Conservation (phyloP, 2,329 filamentous ascomycete genomes). For the Diplodia mutila region DNA sequence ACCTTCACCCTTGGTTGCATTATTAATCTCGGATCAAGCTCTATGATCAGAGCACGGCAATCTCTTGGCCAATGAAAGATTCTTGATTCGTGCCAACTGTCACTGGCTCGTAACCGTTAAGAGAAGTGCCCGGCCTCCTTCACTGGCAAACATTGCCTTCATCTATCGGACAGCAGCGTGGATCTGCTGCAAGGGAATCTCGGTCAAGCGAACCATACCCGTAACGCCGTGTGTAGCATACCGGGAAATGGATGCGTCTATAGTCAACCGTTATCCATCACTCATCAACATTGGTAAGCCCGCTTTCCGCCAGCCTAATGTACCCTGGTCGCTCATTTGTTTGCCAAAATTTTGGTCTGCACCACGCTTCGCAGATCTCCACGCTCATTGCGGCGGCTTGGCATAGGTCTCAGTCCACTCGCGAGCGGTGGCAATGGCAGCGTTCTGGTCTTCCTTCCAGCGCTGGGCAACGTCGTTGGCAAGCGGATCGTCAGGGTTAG, state of each 20-base stretch:
- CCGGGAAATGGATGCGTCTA: conserved; percentile 24
- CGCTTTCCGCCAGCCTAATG: neutral
- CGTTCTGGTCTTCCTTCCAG: conserved; percentile 95
- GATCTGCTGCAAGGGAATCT: conserved; percentile 6
- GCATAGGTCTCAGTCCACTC: conserved; percentile 92
- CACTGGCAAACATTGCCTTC: neutral
- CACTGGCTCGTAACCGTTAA: neutral
- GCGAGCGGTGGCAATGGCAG: conserved; percentile 86
- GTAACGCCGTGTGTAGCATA: conserved; percentile 23
- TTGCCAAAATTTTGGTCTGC: neutral
- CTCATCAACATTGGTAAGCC: conserved; percentile 6
- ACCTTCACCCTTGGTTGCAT: neutral
- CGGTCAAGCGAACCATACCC: conserved; percentile 7
- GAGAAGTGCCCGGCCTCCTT: neutral
- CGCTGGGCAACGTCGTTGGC: conserved; percentile 96
- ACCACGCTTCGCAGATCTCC: neutral
- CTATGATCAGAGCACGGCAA: neutral
- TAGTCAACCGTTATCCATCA: conserved; percentile 20
- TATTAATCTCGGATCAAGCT: neutral
- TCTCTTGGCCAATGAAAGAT: neutral
- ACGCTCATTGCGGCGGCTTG: conserved; percentile 33
- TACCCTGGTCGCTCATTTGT: neutral
- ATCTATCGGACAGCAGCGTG: conserved; percentile 18
- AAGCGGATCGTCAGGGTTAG: conserved; percentile 97
- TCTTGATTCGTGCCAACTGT: conserved; percentile 3